These are phyloP conservation scores for Nitzschia palea DNA, from an alignment of 108 stramenopile genomes.

Conservation along the genomic window DNA sequence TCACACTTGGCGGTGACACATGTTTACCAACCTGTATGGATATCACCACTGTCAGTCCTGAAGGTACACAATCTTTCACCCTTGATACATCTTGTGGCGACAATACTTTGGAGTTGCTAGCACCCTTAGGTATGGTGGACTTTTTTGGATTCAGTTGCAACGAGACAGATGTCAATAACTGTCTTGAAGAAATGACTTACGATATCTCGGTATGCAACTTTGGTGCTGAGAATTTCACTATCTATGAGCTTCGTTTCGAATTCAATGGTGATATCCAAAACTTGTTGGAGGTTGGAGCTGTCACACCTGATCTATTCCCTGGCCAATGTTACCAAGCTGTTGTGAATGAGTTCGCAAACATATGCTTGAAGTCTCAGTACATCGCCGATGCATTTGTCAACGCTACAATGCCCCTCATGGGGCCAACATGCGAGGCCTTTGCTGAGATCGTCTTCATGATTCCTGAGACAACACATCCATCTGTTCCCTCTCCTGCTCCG, in stretches of 20 bases:
- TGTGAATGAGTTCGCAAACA: constrained; percentile 2
- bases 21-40: constrained; percentile 21
- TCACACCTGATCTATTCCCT: background rate
- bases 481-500: background rate
- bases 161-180: constrained; percentile 21
- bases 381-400: constrained; percentile 3
- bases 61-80: constrained; percentile 19
- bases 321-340: constrained; percentile 13
- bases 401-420: constrained; percentile 16
- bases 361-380: constrained; percentile 7
- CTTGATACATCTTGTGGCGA: constrained; percentile 20
- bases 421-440: background rate
- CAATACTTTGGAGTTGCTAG: constrained; percentile 7
- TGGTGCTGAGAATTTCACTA: constrained; percentile 8
- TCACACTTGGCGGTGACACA: background rate
- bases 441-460: constrained; percentile 22
- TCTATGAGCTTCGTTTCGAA: constrained; percentile 15
- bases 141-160: constrained; percentile 32
- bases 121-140: constrained; percentile 16
- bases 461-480: background rate
- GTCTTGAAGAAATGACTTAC: constrained; percentile 21
- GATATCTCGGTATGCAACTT: constrained; percentile 22
- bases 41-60: background rate
- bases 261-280: constrained; percentile 11
- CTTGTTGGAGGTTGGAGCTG: background rate